Evolutionary conservation across 2,329 filamentous ascomycete species (phyloP), one percentile per base, ranked within the genome.

Genomic region (Diaporthe citri): DNA sequence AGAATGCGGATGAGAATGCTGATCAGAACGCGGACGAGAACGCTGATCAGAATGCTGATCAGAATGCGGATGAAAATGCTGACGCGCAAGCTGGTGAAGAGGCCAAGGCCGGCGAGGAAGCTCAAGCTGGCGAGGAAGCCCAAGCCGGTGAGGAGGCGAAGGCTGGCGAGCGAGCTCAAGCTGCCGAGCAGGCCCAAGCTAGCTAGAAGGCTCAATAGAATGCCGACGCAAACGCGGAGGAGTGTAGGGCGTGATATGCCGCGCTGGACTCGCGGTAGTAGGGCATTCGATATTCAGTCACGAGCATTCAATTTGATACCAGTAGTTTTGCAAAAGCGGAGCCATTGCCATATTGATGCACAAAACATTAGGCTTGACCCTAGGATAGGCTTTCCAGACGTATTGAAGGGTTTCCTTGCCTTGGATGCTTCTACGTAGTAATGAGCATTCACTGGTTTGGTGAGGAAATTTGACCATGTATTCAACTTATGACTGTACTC

Each of bases 261-360:
- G 64, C 48, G 64, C 64, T 69, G 64, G 64, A 69, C 34, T 69
- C 64, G 64, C 64, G 64, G 64, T 55, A 28, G 7, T 25, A 22
- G 22, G 48, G 17, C 13, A 55, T 52, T 52, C n/a, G n/a, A 41
- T 55, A 52, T 28, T 28, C 8, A 69, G 48, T 69, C 64, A 69
- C 34, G 34, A 55, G 22, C 22, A 55, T 55, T 28, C 48, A 28
- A 55, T 55, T 55, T 69, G 34, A 69, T 55, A 55, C 64, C 64
- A 52, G 0, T n/a, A 41, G 3, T 20, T 31, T 59, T 51, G 22
- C 56, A 39, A 34, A 12, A 28, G 22, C 43, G 12, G 13, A n/a
- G 9, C 20, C 20, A 10, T 12, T 51, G 5, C 28, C 3, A 4
- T 48, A 0, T 15, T 67, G 22, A 6, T n/a, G n/a, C 15, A 2